Base-by-base conservation (phyloP, 2,329 filamentous ascomycete species). In the Curvularia lunata region DNA sequence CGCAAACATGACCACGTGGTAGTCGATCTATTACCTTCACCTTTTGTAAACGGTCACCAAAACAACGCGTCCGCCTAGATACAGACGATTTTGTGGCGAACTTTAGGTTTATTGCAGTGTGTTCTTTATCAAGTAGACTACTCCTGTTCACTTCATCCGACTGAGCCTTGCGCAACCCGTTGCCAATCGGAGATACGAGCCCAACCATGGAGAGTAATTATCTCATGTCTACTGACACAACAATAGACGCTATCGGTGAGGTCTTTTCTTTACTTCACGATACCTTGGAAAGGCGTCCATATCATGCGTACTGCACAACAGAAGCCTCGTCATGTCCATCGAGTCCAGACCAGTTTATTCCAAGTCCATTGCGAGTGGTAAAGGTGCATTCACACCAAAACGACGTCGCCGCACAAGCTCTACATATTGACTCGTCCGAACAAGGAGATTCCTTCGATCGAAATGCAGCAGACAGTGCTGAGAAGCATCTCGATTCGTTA, bases 241-340 rank as follows among this genome's bases (percentile, higher is more conserved):
- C 25, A 7, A 54, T 32, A 27, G 52, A 51, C 25, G 28, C 56
- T 16, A 32, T 49, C 5, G 42, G 34, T 32, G 58, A 68, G 18
- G 19, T 43, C 13, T 9, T 40, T n/a, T 19, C 47, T 23, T 30
- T 42, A 10, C 37, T 50, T 13, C 28, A 34, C 16, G 34, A 32
- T 23, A 25, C 43, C 38, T 7, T 41, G 13, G 28, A 19, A 51
- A 42, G 38, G 10, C 59, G 42, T 16, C 59, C 58, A 5, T 64
- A 66, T 19, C 66, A 69, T 48, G 63, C 65, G 21, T 69, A 69
- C 19, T 69, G 66, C 53, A 59, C 57, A 21, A 69, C 66, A 4
- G 60, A 61, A 52, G 48, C 57, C 7, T 64, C 64, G 9, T 68
- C 66, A 23, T 56, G 65, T 32, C 45, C 63, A 38, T 21, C 58